Base-by-base conservation (phyloP, 1,284 basidiomycete species). In the Flammula alnicola region DNA sequence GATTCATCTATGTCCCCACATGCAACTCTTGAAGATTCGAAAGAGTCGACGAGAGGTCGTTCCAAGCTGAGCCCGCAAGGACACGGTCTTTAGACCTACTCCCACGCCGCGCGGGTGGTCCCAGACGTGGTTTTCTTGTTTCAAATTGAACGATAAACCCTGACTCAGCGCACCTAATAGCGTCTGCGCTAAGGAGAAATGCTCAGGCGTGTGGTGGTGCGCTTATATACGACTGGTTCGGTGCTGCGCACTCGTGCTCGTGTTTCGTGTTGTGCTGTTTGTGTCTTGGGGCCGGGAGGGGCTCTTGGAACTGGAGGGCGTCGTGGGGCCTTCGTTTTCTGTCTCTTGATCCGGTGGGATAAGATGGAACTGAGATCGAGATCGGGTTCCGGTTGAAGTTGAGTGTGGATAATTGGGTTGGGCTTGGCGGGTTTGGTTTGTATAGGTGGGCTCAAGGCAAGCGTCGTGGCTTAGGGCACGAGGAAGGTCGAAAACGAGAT, bases 81-180 rank as follows among this genome's bases (percentile, higher is more conserved):
- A 71, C 49, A 55, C 41, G 56, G 51, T 46, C 46, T 47, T 35
- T 30, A 20, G 52, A 40, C 43, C 5, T 26, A 62, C 49, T 17
- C 53, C 41, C 31, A 60, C 62, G 69, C 68, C 72, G 73, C 57
- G 11, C 58, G 72, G 71, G 79, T 72, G 80, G 80, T 82, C 76
- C 74, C 75, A 71, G 79, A 77, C 57, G 80, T 82, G 80, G 79
- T 79, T 67, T 61, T 62, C 52, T 36, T 49, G 50, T 61, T 35
- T 43, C 29, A 37, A 44, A n/a, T n/a, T 38, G 56, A 60, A 66
- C 64, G 66, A 56, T 55, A 65, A 50, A 68, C 17, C 20, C 16
- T 19, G n/a, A 46, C 27, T 65, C 55, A 61, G 59, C 64, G 40
- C 23, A 49, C 27, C 19, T 26, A 58, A 57, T 64, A 71, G 63